Base-by-base conservation (phyloP, 2,329 filamentous ascomycete species). In the Sclerotinia minor region DNA sequence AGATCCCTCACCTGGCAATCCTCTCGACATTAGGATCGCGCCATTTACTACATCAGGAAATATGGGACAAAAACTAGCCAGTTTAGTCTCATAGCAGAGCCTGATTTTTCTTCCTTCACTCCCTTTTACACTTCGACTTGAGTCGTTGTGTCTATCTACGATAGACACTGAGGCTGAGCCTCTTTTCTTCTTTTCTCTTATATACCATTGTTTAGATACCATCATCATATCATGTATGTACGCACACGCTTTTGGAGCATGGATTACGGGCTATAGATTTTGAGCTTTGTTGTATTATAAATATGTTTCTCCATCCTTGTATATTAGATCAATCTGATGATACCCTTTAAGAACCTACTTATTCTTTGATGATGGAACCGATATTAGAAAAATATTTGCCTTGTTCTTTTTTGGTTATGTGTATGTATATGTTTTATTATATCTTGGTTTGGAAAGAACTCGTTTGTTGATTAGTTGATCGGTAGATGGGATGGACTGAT, bases 131-230 rank as follows among this genome's bases (percentile, higher is more conserved):
- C n/a, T 38, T 61, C 21, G 21, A 38, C 50, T 61, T 44, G 21
- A 50, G 35, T 35, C 45, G 45, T 61, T 26, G 29, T 61, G 29
- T 38, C n/a, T 19, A 55, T 38, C 21, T 6, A 49, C 29, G 45
- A 49, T 29, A 61, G 45, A 17, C 21, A 24, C 21, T 21, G 49
- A 3, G 58, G 44, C 13, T 5, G 44, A 38, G 44, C 58, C 19
- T 57, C 15, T 32, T 21, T 38, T 32, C 3, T 13, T 44, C 41
- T 55, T 55, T 29, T n/a, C 9, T 4, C 19, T 21, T 38, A 26
- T 50, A 61, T 49, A 61, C 58, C 58, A 38, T 38, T 49, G 21
- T 19, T 61, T 49, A 49, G 58, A 61, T 50, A 35, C 26, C 29
- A 49, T 24, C 29, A 50, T 50, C 19, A 29, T n/a, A n/a, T n/a